Conservation (phyloP, 2,329 filamentous ascomycete species). For the Epichloe scottii region DNA sequence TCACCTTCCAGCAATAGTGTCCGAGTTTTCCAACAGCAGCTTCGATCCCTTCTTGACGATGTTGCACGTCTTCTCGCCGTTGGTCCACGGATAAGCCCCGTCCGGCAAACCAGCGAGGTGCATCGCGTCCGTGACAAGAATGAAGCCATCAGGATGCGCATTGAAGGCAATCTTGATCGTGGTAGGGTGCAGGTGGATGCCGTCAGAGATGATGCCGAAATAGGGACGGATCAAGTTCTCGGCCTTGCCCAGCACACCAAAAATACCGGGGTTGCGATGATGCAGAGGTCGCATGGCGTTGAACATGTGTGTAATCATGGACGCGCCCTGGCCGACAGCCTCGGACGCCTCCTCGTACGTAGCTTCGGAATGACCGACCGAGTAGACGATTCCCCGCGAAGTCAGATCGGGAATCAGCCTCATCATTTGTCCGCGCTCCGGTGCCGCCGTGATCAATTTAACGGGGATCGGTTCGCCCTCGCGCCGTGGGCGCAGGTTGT, state of each 20-base stretch:
- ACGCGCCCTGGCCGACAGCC: conserved; percentile 62
- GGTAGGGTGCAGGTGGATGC: conserved; percentile 79
- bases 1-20: conserved; percentile 66
- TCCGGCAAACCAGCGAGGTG: conserved; percentile 73
- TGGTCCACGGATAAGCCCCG: conserved; percentile 77
- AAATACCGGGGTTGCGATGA: conserved; percentile 83
- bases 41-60: conserved; percentile 60
- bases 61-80: conserved; percentile 45
- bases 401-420: conserved; percentile 54
- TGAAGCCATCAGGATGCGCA: conserved; percentile 70
- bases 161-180: conserved; percentile 83
- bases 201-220: conserved; percentile 84
- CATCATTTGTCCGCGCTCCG: conserved; percentile 63
- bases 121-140: conserved; percentile 90
- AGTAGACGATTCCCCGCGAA: conserved; percentile 56
- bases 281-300: conserved; percentile 87
- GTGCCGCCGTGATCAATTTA: conserved; percentile 76
- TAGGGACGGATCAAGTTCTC: conserved; percentile 51
- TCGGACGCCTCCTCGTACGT: conserved; percentile 69
- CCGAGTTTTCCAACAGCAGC: conserved; percentile 64
- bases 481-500: conserved; percentile 43
- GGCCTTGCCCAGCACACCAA: conserved; percentile 65
- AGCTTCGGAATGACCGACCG: conserved; percentile 78
- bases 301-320: conserved; percentile 88
- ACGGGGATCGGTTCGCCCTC: conserved; percentile 34